These are phyloP conservation scores for Ploettnerulaceae sp. DNA, from an alignment of 2,329 filamentous ascomycete genomes.

Conservation along the genomic window DNA sequence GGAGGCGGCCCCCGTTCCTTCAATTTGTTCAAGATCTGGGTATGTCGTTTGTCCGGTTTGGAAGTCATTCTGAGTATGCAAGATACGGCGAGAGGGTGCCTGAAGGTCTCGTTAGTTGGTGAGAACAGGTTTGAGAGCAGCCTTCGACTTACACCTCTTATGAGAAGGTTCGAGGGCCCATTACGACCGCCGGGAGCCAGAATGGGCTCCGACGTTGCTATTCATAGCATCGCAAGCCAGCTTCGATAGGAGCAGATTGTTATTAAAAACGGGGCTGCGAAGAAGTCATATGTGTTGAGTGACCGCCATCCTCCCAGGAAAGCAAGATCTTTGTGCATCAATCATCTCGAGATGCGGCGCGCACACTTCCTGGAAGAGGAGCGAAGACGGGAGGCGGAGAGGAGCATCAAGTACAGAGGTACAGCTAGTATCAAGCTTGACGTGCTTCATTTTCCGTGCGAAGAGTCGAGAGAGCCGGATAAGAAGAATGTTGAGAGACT, in stretches of 20 bases:
- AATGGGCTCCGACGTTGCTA: neutral
- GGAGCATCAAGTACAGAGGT: neutral
- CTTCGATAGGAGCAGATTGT: conserved; percentile 7
- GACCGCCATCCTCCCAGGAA: neutral
- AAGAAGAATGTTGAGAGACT: conserved; percentile 14
- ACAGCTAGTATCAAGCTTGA: neutral
- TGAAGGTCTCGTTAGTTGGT: neutral
- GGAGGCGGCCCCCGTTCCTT: neutral
- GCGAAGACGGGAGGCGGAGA: neutral
- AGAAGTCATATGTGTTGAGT: conserved; percentile 5
- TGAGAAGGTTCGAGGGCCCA: neutral
- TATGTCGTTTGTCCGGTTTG: neutral
- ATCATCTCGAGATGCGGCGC: neutral
- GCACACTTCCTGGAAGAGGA: neutral
- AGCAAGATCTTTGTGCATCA: conserved; percentile 7
- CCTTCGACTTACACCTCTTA: neutral
- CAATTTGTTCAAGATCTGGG: neutral
- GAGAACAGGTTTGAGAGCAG: neutral
- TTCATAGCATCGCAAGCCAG: conserved; percentile 6
- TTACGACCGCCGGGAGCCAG: neutral
- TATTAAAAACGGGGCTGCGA: conserved; percentile 5
- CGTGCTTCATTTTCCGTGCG: neutral
- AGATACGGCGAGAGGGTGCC: neutral
- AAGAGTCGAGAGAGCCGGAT: conserved; percentile 15
- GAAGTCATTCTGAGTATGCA: neutral